Base-by-base conservation (phyloP, 805 yeast species). In the Yarrowia divulgata region DNA sequence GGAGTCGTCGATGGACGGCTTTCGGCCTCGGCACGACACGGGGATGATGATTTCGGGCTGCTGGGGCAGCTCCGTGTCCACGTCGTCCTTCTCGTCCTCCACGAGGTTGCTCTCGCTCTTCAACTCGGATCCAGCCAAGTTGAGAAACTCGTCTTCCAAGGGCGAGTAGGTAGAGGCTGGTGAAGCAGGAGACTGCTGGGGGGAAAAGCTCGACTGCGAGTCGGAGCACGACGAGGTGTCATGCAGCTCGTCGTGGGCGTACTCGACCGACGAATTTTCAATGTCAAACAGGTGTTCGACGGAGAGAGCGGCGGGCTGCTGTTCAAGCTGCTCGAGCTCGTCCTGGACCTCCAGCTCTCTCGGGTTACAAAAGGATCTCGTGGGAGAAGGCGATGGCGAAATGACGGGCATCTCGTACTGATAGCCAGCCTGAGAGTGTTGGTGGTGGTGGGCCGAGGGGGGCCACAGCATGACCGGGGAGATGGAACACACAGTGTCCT, bases 1-100 rank as follows among this genome's bases (percentile, higher is more conserved):
- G 8, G 76, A 74, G 71, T 80, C 82, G 63, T 84, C 85, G 71
- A 84, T 79, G 50, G 88, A 84, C 32, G 89, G 90, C 76, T 87
- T 88, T 49, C 91, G 82, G 7, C 91, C 91, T 62, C 91, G 40
- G 52, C 68, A 63, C 16, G 68, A 63, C 40, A 60, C 66, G 39
- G 66, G 66, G 52, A 60, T 60, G 52, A 60, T 60, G 52, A 60
- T 60, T 48, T 63, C 57, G 50, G 68, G 68, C 46, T 39, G 57
- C 13, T 32, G 35, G 14, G 68, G 57, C n/a, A 48, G 68, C 45
- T 48, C 68, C 10, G 37, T 63, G 39, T 37, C 57, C 39, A 49
- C 57, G 43, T 39, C 57, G 16, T 32, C 39, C 39, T 23, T 32
- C 39, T 48, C 57, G 37, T 19, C 18, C 10, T 34, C 34, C 37